Conservation (phyloP, 441 rosid genomes). For the Manihot esculenta region DNA sequence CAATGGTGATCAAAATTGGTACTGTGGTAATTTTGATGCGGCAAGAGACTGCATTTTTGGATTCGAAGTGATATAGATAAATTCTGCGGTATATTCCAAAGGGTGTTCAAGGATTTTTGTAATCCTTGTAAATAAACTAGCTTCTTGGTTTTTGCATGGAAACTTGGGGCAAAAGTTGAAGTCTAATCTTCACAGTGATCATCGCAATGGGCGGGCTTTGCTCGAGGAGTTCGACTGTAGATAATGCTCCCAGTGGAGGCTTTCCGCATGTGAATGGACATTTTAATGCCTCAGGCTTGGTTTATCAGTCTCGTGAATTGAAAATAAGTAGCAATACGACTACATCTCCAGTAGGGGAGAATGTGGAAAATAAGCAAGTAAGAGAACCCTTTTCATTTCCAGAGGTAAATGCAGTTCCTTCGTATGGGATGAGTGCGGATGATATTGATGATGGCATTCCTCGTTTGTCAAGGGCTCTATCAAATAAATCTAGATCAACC, state of each 20-base stretch:
- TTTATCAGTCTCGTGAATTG: constrained; percentile 49
- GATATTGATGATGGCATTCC: constrained; percentile 78
- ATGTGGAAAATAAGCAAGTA: constrained; percentile 43
- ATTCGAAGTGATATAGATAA: constrained; percentile 30
- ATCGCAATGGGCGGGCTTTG: constrained; percentile 92
- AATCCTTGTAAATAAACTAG: constrained; percentile 22
- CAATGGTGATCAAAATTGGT: constrained; percentile 41
- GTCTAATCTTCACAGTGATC: constrained; percentile 21
- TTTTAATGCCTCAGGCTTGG: constrained; percentile 40
- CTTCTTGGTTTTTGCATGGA: constrained; percentile 34
- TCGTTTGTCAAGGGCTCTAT: constrained; percentile 56
- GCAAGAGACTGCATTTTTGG: constrained; percentile 30
- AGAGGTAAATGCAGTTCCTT: constrained; percentile 36
- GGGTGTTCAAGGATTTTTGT: constrained; percentile 18
- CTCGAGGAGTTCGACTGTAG: constrained; percentile 92
- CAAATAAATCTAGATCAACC: constrained; percentile 73
- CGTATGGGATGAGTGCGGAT: constrained; percentile 43
- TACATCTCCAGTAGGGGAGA: constrained; percentile 47
- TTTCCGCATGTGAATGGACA: constrained; percentile 64
- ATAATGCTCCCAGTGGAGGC: constrained; percentile 91
- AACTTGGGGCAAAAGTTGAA: constrained; percentile 31
- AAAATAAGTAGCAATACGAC: constrained; percentile 38
- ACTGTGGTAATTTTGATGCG: constrained; percentile 32
- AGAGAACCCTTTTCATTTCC: constrained; percentile 58
- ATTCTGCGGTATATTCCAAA: constrained; percentile 16